Base-by-base conservation (phyloP, 345 rosid species). In the Passiflora organensis region DNA sequence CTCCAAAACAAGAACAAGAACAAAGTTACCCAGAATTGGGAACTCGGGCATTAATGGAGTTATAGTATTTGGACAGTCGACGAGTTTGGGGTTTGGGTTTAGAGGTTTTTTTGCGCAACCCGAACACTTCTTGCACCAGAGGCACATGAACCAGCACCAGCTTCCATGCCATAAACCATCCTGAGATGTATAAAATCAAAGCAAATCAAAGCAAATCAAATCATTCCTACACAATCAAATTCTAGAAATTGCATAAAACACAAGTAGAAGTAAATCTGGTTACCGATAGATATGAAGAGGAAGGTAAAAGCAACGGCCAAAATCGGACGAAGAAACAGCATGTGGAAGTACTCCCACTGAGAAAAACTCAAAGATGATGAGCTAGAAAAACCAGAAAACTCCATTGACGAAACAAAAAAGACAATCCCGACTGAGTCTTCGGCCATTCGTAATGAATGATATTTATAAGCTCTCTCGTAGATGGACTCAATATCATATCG, bases 131-230 rank as follows among this genome's bases (percentile, higher is more conserved):
- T 71, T 88, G 94, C 21, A 86, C 86, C 45, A 86, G 46, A 57
- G 95, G 96, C 20, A 84, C 96, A 53, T 91, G 95, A 39, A 81
- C 87, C 65, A 91, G 75, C 51, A 88, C 83, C 14, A 88, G 72
- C 78, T 88, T 88, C 95, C 96, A 91, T 17, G 96, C 95, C 74
- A 88, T 59, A 58, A 62, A 54, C 98, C 95, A 91, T 36, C 98
- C 98, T 88, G 63, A 38, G 51, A 17, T 24, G 32, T 17, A 52
- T 46, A 56, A 42, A 36, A 13, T 10, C 28, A 12, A 38, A 12
- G 28, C 14, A n/a, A 55, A 43, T 16, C 14, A 24, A 37, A 25
- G 6, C 12, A 37, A 37, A 2, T 25, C 16, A 19, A 15, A 19
- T 6, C 16, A 17, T 9, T n/a, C 19, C 15, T 28, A 42, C 20